phyloP scores from a whole-genome alignment of 805 yeast species.

The Candida multigemmis region DNA sequence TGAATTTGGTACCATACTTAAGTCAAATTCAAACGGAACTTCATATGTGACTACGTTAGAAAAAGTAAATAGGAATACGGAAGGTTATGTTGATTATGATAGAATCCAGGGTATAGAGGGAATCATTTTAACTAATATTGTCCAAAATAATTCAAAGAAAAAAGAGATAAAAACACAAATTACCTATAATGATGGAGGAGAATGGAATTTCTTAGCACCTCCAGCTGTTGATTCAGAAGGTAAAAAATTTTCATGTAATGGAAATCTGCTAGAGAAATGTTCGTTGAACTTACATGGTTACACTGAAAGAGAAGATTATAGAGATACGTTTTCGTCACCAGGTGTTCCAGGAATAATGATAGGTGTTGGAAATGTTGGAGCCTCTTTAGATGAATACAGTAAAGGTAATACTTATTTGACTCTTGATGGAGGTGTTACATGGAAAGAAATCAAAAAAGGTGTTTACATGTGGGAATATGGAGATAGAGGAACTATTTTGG shows the following conservation, averaged over 20 bases:
- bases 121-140: conserved; percentile 64
- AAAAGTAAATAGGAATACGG: conserved; percentile 62
- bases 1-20: conserved; percentile 74
- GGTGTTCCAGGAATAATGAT: conserved; percentile 85
- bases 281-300: conserved; percentile 83
- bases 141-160: conserved; percentile 35
- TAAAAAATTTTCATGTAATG: conserved; percentile 43
- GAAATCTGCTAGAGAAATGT: conserved; percentile 48
- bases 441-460: conserved; percentile 74
- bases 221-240: conserved; percentile 61
- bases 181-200: conserved; percentile 86
- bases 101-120: conserved; percentile 80
- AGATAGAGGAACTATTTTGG: conserved; percentile 84
- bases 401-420: conserved; percentile 63
- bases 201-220: conserved; percentile 67
- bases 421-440: conserved; percentile 83
- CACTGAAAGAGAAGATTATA: conserved; percentile 74
- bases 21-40: conserved; percentile 89
- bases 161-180: conserved; percentile 57
- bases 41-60: conserved; percentile 61
- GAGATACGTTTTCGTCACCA: conserved; percentile 82
- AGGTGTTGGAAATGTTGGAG: conserved; percentile 93
- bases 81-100: conserved; percentile 86
- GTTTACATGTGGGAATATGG: conserved; percentile 91
- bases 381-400: conserved; percentile 35